phyloP scores from a whole-genome alignment of 2,329 filamentous ascomycete species.

The Alternaria dauci region DNA sequence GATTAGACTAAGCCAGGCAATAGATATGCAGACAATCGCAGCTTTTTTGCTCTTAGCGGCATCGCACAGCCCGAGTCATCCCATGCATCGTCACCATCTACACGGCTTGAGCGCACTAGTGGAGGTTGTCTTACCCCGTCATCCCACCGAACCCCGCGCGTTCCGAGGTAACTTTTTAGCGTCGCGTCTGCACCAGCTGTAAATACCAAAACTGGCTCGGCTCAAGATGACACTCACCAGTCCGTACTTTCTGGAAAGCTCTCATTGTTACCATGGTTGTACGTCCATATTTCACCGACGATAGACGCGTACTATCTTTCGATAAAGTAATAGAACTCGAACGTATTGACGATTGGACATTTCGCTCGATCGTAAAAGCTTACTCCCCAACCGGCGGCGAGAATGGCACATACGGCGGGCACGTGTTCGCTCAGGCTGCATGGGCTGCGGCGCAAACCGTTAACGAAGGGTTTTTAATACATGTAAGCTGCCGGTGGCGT shows the following conservation, averaged over 20 bases:
- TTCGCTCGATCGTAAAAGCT: slow-evolving; percentile 51
- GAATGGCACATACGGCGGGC: slow-evolving; percentile 61
- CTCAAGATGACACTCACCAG: neutral
- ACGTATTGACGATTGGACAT: slow-evolving; percentile 52
- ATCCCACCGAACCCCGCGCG: neutral
- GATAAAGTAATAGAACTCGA: slow-evolving; percentile 53
- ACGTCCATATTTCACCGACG: slow-evolving; percentile 37
- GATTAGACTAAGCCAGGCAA: neutral
- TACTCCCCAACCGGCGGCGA: slow-evolving; percentile 55
- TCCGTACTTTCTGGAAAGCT: neutral
- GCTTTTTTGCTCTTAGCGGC: neutral
- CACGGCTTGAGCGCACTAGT: neutral
- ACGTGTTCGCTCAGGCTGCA: slow-evolving; percentile 66
- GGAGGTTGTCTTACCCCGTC: neutral
- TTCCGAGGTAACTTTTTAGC: slow-evolving; percentile 13
- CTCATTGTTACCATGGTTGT: slow-evolving; percentile 29
- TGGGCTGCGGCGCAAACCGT: slow-evolving; percentile 66
- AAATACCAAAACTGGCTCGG: neutral
- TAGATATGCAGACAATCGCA: neutral
- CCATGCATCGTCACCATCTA: neutral
- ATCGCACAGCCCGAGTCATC: neutral
- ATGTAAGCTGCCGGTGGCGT: slow-evolving; percentile 49
- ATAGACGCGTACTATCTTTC: slow-evolving; percentile 47
- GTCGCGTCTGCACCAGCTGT: neutral
- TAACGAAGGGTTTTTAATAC: slow-evolving; percentile 58